These are phyloP conservation scores for Ceraceosorus bombacis DNA, from an alignment of 1,284 basidiomycete species.

Conservation along the genomic window DNA sequence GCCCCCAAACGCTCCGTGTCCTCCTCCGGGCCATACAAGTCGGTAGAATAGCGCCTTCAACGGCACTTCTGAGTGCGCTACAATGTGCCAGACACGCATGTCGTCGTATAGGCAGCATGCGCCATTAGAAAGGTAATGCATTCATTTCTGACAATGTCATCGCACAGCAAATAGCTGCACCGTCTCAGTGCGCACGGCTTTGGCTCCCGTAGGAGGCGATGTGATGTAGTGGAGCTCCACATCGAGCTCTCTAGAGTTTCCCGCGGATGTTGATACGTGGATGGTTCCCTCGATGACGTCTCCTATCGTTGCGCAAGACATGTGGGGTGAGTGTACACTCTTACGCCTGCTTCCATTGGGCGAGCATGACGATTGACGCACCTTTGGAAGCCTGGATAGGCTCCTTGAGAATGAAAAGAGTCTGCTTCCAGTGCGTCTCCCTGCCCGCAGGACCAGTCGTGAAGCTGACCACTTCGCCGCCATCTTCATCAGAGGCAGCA, in stretches of 20 bases:
- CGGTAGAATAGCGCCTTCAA: too few species aligned
- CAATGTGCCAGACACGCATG: too few species aligned
- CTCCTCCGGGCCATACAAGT: too few species aligned
- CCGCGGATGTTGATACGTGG: slow-evolving; percentile 68
- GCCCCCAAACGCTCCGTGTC: background rate
- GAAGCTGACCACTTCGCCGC: slow-evolving; percentile 65
- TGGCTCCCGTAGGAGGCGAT: slow-evolving; percentile 23
- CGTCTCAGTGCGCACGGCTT: slow-evolving; percentile 42
- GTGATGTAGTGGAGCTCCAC: slow-evolving; percentile 81
- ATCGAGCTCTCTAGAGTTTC: slow-evolving; percentile 81
- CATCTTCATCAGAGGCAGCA: slow-evolving; percentile 19
- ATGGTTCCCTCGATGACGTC: slow-evolving; percentile 70
- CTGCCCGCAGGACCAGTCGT: slow-evolving; percentile 79
- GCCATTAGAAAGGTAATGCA: too few species aligned
- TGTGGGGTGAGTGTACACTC: background rate
- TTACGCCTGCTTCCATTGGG: background rate
- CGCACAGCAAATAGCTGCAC: slow-evolving; percentile 15
- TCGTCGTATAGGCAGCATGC: too few species aligned
- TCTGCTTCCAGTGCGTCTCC: slow-evolving; percentile 98
- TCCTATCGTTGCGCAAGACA: background rate
- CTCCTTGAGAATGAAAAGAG: slow-evolving; percentile 74
- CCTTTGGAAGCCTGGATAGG: slow-evolving; percentile 69
- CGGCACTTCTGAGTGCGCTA: too few species aligned
- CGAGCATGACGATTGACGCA: slow-evolving; percentile 44
- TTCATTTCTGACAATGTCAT: background rate